A percentile compares a stretch with the other conserved stretches of the same genome.
Evolutionary conservation across 352 stramenopile genomes (phyloP).

Genomic region (Phytophthora aleatoria): DNA sequence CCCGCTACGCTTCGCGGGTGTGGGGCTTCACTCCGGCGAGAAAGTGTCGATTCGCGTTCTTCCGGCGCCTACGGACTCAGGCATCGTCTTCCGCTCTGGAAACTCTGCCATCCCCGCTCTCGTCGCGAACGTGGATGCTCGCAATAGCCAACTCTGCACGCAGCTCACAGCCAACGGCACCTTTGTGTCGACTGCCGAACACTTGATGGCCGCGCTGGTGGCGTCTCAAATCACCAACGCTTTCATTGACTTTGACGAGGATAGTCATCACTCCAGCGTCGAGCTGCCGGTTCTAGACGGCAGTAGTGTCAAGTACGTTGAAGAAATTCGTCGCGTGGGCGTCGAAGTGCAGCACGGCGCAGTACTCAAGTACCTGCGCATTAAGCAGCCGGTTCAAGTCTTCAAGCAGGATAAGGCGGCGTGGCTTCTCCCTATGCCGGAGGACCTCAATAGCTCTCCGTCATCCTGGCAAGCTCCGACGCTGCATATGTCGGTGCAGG

Average conservation of each 20-base stretch:
- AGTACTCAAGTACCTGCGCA: constrained; percentile 34
- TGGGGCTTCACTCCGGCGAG: constrained; percentile 64
- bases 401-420: constrained; percentile 66
- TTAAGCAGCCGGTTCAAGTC: constrained; percentile 64
- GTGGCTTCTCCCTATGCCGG: constrained; percentile 61
- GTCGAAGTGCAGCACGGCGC: constrained; percentile 31
- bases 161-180: constrained; percentile 37
- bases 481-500: constrained; percentile 63
- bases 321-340: constrained; percentile 43
- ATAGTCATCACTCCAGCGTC: constrained; percentile 10
- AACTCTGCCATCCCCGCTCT: constrained; percentile 27
- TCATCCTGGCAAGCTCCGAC: constrained; percentile 28
- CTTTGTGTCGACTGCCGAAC: constrained; percentile 61
- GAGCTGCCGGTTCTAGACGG: constrained; percentile 77
- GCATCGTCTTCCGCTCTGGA: constrained; percentile 40
- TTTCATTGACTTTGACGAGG: constrained; percentile 40
- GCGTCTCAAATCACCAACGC: constrained; percentile 52
- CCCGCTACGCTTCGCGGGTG: constrained; percentile 52
- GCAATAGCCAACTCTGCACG: constrained; percentile 62
- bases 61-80: constrained; percentile 35
- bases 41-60: constrained; percentile 38
- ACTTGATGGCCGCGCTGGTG: constrained; percentile 69
- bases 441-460: constrained; percentile 13
- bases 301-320: constrained; percentile 53
- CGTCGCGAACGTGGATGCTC: constrained; percentile 44